A percentile compares a stretch with the other conserved stretches of the same genome.
Conservation (phyloP, 345 rosid species). For the Euphorbia tirucalli region DNA sequence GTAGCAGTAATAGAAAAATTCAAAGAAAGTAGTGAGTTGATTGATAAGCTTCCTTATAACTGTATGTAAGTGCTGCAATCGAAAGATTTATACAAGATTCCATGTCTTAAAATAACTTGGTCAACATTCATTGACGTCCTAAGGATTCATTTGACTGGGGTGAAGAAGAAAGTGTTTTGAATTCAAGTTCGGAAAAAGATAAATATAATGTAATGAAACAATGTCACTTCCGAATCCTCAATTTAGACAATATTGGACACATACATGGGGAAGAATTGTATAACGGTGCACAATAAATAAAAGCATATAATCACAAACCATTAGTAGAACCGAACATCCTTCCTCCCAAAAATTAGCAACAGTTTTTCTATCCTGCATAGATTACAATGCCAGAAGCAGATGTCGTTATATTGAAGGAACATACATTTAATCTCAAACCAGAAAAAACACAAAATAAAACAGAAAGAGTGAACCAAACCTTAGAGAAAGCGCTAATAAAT, state of each 20-base stretch:
- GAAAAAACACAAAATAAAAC: not conserved
- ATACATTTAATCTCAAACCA: not conserved
- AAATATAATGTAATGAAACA: not conserved
- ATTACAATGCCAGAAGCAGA: not conserved
- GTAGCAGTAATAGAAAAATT: not conserved
- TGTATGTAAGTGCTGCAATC: not conserved
- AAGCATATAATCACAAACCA: constrained; percentile 41
- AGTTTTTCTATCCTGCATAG: constrained; percentile 21
- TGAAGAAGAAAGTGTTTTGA: not conserved
- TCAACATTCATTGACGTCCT: not conserved
- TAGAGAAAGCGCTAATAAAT: not conserved
- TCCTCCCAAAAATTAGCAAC: constrained; percentile 9
- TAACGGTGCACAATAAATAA: not conserved
- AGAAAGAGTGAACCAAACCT: not conserved
- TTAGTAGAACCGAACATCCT: constrained; percentile 58
- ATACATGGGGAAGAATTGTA: not conserved
- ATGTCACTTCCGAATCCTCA: not conserved
- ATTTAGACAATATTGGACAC: not conserved
- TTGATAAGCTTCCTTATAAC: not conserved
- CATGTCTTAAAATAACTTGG: not conserved
- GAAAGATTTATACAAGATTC: not conserved
- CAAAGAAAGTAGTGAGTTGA: not conserved
- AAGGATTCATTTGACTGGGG: not conserved
- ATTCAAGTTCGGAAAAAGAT: not conserved
- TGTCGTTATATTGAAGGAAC: not conserved